Evolutionary conservation across 768 basidiomycete species (phyloP), one percentile per base, ranked within the genome.

Genomic region (Coprinopsis strossmayeri): DNA sequence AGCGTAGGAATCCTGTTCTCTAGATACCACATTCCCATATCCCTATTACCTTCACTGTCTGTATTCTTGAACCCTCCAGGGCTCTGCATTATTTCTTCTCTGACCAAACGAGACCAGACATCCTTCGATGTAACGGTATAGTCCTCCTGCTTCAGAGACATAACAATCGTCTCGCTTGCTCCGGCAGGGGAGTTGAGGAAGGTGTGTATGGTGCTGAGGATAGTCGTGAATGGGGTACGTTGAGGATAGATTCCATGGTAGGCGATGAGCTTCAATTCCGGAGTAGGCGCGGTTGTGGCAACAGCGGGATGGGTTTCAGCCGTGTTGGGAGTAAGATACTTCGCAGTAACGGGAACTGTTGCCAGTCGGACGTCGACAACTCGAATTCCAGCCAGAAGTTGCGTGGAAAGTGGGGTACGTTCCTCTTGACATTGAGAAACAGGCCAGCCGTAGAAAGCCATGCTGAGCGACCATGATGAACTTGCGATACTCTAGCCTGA

Each of bases 141-240:
- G 55, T 90, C 85, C 62, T 97, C 93, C 60, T 94, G 87, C 64
- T 95, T 94, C 60, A 97, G 77, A 13, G 84, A 92, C 70, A 94
- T 81, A 24, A 96, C 77, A 28, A 96, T 62, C 0, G 87, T 87
- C 63, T 95, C 93, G 24, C 69, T 72, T 7, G 67, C 70, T 1
- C 87, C 77, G 2, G 57, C 55, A 0, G 79, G 72, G 0, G 76
- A 70, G 5, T 74, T 73, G 32, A 94, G 77, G 64, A 88, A 95
- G 2, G 64, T 53, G 55, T 82, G 71, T 7, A 94, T 60, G 15
- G 73, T 72, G 3, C 62, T 49, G 9, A 95, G 72, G 42, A 94
- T 84, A 26, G 72, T 68, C 45, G 74, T 65, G 63, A 94, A 91
- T 0, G 82, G 66, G 0, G 82, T 75, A 41, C 76, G 69, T 59